Conservation (phyloP, 495 filamentous ascomycete species). For the Polyplosphaeria fusca region DNA sequence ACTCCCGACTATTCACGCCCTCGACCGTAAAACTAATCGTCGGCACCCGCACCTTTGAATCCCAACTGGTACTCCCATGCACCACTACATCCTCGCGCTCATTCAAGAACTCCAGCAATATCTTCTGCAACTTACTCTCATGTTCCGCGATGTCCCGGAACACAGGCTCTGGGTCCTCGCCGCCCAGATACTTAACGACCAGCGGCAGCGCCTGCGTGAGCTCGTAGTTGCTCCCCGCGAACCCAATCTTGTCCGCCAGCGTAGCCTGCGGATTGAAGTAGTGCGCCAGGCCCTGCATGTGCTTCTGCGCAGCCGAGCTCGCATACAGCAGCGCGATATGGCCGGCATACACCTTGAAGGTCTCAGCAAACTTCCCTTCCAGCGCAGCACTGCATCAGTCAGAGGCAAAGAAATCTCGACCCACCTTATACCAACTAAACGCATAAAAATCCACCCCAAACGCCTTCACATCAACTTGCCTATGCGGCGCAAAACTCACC, state of each 20-base stretch:
- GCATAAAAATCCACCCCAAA: constrained; percentile 70
- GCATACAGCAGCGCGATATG: constrained; percentile 68
- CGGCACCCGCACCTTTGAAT: constrained; percentile 52
- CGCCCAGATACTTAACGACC: constrained; percentile 56
- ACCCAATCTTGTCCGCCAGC: constrained; percentile 61
- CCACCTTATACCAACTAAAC: constrained; percentile 71
- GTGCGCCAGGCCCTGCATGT: constrained; percentile 57
- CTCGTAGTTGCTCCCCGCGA: constrained; percentile 66
- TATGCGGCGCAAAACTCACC: constrained; percentile 69
- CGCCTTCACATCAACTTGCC: constrained; percentile 60
- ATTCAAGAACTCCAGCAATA: constrained; percentile 56
- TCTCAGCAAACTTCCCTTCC: not conserved
- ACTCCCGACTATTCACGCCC: constrained; percentile 52
- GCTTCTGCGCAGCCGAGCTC: constrained; percentile 46
- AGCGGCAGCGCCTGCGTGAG: constrained; percentile 56
- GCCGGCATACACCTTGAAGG: constrained; percentile 60
- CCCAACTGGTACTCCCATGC: constrained; percentile 52
- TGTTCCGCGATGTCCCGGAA: constrained; percentile 54
- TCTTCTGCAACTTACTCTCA: constrained; percentile 57
- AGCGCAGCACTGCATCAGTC: not conserved
- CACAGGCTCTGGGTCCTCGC: constrained; percentile 19
- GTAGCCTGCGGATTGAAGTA: constrained; percentile 61
- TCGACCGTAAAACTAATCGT: constrained; percentile 64
- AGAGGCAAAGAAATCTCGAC: not conserved
- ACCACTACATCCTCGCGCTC: constrained; percentile 50